Conservation (phyloP, 768 basidiomycete genomes). For the Piloderma croceum region DNA sequence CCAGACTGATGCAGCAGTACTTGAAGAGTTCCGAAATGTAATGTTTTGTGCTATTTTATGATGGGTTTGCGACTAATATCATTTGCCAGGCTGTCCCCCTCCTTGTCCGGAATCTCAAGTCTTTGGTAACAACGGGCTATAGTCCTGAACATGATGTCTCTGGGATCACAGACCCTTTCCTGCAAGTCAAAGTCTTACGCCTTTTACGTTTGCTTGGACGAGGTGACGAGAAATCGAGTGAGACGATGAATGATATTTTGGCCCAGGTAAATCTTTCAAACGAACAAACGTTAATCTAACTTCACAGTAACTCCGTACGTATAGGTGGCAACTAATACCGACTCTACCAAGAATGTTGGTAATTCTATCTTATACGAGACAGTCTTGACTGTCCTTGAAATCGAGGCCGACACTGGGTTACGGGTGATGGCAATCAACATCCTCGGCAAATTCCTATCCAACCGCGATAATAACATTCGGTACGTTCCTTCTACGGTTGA, state of each 20-base stretch:
- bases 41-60: no score
- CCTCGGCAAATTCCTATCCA: constrained; percentile 94
- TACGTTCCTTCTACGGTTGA: constrained; percentile 30
- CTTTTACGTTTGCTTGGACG: constrained; percentile 84
- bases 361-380: constrained; percentile 98
- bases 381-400: constrained; percentile 91
- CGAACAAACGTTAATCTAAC: neutral
- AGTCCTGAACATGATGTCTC: constrained; percentile 98
- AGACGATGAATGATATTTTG: constrained; percentile 97
- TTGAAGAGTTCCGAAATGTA: constrained; percentile 82
- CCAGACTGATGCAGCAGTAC: constrained; percentile 60
- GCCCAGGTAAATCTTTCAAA: constrained; percentile 60
- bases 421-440: constrained; percentile 99
- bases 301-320: constrained; percentile 5
- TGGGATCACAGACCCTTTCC: constrained; percentile 96
- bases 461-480: constrained; percentile 98
- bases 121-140: constrained; percentile 91
- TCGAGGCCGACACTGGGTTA: constrained; percentile 92
- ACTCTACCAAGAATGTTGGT: constrained; percentile 95
- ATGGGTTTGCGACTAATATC: neutral
- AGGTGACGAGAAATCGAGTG: constrained; percentile 81
- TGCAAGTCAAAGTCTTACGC: constrained; percentile 89
- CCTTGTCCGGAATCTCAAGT: constrained; percentile 92
- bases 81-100: constrained; percentile 76
- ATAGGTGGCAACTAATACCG: constrained; percentile 98